Conservation (phyloP, 2,329 filamentous ascomycete species). For the Cadophora malorum region DNA sequence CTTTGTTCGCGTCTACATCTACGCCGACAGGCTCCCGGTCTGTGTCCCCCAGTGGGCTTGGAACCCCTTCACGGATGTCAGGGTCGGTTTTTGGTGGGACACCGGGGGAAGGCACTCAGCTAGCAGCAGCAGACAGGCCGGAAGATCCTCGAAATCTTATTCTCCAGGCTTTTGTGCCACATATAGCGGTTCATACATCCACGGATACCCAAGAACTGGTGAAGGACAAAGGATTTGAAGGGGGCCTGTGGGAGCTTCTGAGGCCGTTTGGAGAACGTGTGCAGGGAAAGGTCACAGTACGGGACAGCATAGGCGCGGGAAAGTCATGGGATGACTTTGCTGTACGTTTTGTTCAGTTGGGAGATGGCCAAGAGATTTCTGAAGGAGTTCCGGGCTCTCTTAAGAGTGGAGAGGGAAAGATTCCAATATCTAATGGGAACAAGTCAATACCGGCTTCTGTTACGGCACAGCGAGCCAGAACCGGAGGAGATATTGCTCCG, state of each 20-base stretch:
- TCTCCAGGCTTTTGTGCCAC: conserved; percentile 84
- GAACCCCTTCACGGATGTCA: conserved; percentile 62
- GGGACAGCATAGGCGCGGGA: conserved; percentile 88
- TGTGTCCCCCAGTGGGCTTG: conserved; percentile 68
- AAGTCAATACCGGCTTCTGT: conserved; percentile 31
- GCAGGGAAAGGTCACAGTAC: conserved; percentile 84
- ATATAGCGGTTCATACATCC: conserved; percentile 87
- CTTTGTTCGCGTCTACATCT: conserved; percentile 69
- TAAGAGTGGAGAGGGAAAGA: conserved; percentile 43
- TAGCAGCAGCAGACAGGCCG: conserved; percentile 34
- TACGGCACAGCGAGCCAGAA: conserved; percentile 37
- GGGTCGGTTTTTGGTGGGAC: conserved; percentile 62
- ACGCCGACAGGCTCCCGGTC: conserved; percentile 73
- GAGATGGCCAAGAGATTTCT: conserved; percentile 60
- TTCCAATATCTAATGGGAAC: conserved; percentile 34
- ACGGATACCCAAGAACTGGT: conserved; percentile 82
- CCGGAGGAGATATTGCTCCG: conserved; percentile 63
- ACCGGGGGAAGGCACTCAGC: conserved; percentile 43
- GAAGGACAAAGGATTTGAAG: conserved; percentile 81
- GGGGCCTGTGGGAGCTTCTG: conserved; percentile 83
- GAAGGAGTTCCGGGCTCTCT: conserved; percentile 49
- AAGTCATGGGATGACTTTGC: conserved; percentile 88
- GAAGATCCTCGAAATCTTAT: conserved; percentile 69
- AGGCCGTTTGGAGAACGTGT: conserved; percentile 90
- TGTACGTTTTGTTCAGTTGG: conserved; percentile 80